Evolutionary conservation across 345 rosid species (phyloP), one percentile per base, ranked within the genome.

Genomic region (Hypericum perforatum): DNA sequence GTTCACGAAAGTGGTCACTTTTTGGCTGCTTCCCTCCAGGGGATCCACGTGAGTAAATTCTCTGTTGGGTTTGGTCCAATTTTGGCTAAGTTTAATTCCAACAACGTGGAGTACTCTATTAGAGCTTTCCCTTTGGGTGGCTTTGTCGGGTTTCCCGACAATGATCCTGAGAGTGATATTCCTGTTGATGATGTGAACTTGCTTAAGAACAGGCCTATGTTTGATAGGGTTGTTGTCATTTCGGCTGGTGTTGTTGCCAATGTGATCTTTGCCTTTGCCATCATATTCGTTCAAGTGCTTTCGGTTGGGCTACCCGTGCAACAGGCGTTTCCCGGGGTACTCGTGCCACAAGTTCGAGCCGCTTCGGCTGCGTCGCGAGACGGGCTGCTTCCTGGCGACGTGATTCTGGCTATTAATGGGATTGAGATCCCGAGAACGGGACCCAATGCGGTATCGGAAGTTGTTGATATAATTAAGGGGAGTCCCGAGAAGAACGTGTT

Each of bases 1-100:
- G 98, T 85, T 41, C 98, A 87, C 22, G 98, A 87, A 52, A 69
- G 81, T 22, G 96, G 96, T 53, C 98, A 91, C 59, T 92, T 91
- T 59, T 78, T 92, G 6, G 98, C 98, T 43, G 98, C 98, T 48
- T 65, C 53, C 66, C 95, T 91, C 3, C 98, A 92, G 59, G 98
- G 98, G 39, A 92, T 91, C 41, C 98, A 81, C 74, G 95, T 92
- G 59, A 92, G 96, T 80, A 87, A 92, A 69, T 92, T 92, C 70
- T 81, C 98, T 0, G 77, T 92, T 59, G 98, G 95, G 63, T 91
- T 92, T 62, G 96, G 98, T 78, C 96, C 96, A 7, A 68, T 85
- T 62, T 66, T 92, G 54, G 96, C 96, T 49, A 92, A 87, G 48
- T 85, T 92, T 62, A 83, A 80, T 63, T 76, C 79, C 44, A 85